Percentiles rank a stretch among this genome's conserved stretches.
Conservation (phyloP, 2,329 filamentous ascomycete genomes). For the Arthrobotrys iridis region DNA sequence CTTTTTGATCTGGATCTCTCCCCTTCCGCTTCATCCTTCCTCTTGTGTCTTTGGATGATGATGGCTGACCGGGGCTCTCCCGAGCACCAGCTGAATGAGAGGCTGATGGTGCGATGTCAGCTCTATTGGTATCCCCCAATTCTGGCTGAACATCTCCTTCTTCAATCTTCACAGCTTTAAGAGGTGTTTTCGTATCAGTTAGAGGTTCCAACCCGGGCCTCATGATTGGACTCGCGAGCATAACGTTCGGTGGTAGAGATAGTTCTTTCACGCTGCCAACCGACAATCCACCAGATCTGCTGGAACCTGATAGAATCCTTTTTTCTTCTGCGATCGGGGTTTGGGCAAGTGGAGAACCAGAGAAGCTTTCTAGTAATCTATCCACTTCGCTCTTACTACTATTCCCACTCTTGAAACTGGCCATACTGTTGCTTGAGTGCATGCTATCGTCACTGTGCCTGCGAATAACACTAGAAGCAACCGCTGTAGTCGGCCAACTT, state of each 20-base stretch:
- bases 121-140: not conserved
- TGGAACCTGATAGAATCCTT: slow-evolving; percentile 1
- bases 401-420: slow-evolving; percentile 66
- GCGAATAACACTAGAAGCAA: slow-evolving; percentile 57
- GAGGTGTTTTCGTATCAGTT: slow-evolving; percentile 46
- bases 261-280: slow-evolving; percentile 12
- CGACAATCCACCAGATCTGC: slow-evolving; percentile 24
- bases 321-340: slow-evolving; percentile 60
- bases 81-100: not conserved
- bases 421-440: slow-evolving; percentile 63
- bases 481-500: slow-evolving; percentile 46
- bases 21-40: slow-evolving; percentile 2
- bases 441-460: slow-evolving; percentile 62
- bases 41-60: slow-evolving; percentile 19
- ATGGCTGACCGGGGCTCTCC: not conserved
- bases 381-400: slow-evolving; percentile 73
- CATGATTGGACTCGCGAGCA: slow-evolving; percentile 24
- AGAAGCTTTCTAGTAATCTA: slow-evolving; percentile 76
- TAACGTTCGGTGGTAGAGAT: slow-evolving; percentile 2
- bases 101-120: not conserved
- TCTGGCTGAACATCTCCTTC: slow-evolving; percentile 17
- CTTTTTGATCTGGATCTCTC: slow-evolving; percentile 57
- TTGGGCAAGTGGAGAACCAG: slow-evolving; percentile 67
- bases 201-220: slow-evolving; percentile 34
- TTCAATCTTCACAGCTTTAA: slow-evolving; percentile 39